A percentile compares a stretch with the other conserved stretches of the same genome.
Evolutionary conservation across 2,329 filamentous ascomycete species (phyloP).

Genomic region (Calonectria fujianensis): DNA sequence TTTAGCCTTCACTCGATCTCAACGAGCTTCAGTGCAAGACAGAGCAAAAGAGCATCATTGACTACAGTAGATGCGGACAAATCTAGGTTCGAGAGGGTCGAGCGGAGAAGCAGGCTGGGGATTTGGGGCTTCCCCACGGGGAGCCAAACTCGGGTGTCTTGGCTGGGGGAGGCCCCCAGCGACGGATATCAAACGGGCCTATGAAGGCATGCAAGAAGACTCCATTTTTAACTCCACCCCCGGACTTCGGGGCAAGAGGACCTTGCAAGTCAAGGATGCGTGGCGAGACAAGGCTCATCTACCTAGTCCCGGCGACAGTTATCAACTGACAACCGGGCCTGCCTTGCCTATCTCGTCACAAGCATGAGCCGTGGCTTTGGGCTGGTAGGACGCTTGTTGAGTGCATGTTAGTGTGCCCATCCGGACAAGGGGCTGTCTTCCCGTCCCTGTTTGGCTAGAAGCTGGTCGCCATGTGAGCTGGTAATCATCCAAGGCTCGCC

Average conservation of each 20-base stretch:
- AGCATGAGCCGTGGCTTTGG: slow-evolving; percentile 29
- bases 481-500: slow-evolving; percentile 8
- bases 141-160: slow-evolving; percentile 25
- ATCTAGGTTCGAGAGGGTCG: slow-evolving; percentile 25
- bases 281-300: slow-evolving; percentile 17
- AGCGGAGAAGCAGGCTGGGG: slow-evolving; percentile 40
- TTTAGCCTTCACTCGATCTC: slow-evolving; percentile 26
- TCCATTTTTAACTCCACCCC: slow-evolving; percentile 36
- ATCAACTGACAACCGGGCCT: slow-evolving; percentile 23
- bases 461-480: slow-evolving; percentile 7
- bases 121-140: slow-evolving; percentile 38
- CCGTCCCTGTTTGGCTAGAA: slow-evolving; percentile 5
- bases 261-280: slow-evolving; percentile 22
- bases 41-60: slow-evolving; percentile 23
- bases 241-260: slow-evolving; percentile 18
- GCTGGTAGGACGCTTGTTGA: slow-evolving; percentile 18
- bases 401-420: slow-evolving; percentile 3
- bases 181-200: slow-evolving; percentile 10
- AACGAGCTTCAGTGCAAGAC: slow-evolving; percentile 7
- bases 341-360: slow-evolving; percentile 33
- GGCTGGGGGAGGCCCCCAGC: slow-evolving; percentile 31
- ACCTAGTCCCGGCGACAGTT: slow-evolving; percentile 26
- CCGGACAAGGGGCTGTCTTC: slow-evolving; percentile 2
- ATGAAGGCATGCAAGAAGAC: slow-evolving; percentile 19
- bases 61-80: slow-evolving; percentile 29